These are phyloP conservation scores for Coemansia sp. DNA, from an alignment of 192 early-diverging fungal species.

Conservation along the genomic window DNA sequence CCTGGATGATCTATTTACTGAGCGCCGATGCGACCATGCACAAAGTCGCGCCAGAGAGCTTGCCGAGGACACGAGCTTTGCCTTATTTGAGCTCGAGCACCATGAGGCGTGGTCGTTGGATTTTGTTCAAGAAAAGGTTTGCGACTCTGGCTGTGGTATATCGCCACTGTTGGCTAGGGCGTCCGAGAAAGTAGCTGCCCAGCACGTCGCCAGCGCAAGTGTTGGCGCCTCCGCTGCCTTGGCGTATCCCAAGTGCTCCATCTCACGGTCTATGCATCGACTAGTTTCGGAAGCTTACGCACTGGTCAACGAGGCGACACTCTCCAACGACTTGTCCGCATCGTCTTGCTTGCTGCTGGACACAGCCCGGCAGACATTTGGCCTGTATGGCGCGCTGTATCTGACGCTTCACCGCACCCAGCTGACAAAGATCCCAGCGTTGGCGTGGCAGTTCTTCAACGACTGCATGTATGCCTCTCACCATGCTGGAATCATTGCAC, in stretches of 20 bases:
- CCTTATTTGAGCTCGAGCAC: background rate
- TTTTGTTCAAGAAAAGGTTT: background rate
- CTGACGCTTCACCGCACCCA: conserved; percentile 24
- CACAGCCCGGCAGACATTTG: conserved; percentile 10
- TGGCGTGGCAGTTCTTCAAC: conserved; percentile 43
- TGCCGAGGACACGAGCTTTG: conserved; percentile 23
- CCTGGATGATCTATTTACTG: conserved; percentile 20
- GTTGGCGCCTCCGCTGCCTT: background rate
- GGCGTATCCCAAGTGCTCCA: conserved; percentile 16
- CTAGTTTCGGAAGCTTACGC: conserved; percentile 11
- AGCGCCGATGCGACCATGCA: conserved; percentile 17
- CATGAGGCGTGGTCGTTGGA: conserved; percentile 30
- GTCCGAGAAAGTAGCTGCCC: background rate
- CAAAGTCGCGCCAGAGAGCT: conserved; percentile 9
- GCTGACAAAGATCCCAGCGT: conserved; percentile 25
- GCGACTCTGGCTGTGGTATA: background rate
- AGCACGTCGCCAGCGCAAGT: background rate
- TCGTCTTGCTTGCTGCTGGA: background rate
- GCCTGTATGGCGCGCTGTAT: conserved; percentile 22
- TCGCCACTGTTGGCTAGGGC: background rate
- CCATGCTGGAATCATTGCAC: conserved; percentile 17
- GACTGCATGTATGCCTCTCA: conserved; percentile 50
- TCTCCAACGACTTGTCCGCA: background rate
- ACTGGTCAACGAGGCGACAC: conserved; percentile 14
- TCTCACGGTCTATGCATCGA: conserved; percentile 12